Conservation (phyloP, 208 protist genomes). For the Trichomonas vaginalis region DNA sequence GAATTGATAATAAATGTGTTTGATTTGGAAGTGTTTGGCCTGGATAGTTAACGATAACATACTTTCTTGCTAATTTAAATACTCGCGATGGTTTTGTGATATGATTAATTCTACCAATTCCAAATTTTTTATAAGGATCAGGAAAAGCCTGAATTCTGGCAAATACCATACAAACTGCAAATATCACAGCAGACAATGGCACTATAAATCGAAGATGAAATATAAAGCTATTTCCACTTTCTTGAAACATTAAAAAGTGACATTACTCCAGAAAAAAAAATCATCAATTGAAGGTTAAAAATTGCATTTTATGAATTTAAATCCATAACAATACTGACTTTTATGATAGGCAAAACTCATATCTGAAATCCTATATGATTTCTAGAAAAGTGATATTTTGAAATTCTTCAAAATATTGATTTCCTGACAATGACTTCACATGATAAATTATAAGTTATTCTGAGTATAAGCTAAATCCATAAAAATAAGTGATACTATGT, state of each 20-base stretch:
- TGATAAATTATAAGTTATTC: too few species aligned
- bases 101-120: background rate
- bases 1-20: background rate
- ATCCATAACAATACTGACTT: too few species aligned
- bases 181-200: background rate
- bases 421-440: too few species aligned
- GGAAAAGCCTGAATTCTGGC: background rate
- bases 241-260: background rate
- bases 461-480: too few species aligned
- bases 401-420: too few species aligned
- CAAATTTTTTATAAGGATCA: background rate
- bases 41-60: background rate
- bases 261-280: too few species aligned
- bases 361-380: too few species aligned
- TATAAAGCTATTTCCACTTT: background rate
- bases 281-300: too few species aligned
- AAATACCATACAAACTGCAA: background rate
- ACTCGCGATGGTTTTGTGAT: background rate
- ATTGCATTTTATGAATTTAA: too few species aligned
- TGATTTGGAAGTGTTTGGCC: background rate
- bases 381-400: too few species aligned
- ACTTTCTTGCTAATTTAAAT: background rate
- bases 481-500: too few species aligned
- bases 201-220: background rate
- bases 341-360: too few species aligned